Base-by-base conservation (phyloP, 1,284 basidiomycete species). In the Leucocoprinus gongylophorus region DNA sequence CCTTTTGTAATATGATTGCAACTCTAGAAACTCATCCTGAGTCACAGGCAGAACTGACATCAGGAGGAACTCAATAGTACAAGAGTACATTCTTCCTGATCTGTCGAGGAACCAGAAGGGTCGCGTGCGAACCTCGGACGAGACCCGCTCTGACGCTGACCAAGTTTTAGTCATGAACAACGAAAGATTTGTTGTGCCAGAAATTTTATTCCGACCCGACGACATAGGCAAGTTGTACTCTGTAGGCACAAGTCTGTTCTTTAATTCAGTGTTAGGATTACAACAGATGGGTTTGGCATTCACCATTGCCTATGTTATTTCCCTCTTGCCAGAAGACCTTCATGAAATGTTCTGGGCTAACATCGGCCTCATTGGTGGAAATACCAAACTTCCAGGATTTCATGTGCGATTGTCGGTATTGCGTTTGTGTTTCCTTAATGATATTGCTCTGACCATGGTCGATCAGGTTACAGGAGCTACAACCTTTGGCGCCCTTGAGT, bases 321-420 rank as follows among this genome's bases (percentile, higher is more conserved):
- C 76, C 1, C 68, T 76, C 30, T 77, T 94, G 55, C 88, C 88
- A 0, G 72, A 78, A 46, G 89, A 92, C 59, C 61, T 94, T 32
- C 89, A 84, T 58, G 92, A 90, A 23, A 81, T 97, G 82, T 93
- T 93, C 67, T 97, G 93, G 93, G 81, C 82, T 35, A 92, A 97
- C 65, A 92, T 98, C 56, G 86, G 90, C 5, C 70, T 97, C 54
- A 80, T 93, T 57, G 95, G 95, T 47, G 95, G 94, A 6, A 85
- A 81, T 62, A 81, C 83, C 3, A 80, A 81, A 58, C 80, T 94
- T 57, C 74, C 83, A 42, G 88, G 86, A 3, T 84, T 97, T 58
- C 76, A 79, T 20, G 68, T 78, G 48, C 72, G 95, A 67, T 67
- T 97, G 91, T 88, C 65, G 62, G 83, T 69, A 17, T 39, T 45